Base-by-base conservation (phyloP, 2,329 filamentous ascomycete genomes). In the Pseudogymnoascus sp. region DNA sequence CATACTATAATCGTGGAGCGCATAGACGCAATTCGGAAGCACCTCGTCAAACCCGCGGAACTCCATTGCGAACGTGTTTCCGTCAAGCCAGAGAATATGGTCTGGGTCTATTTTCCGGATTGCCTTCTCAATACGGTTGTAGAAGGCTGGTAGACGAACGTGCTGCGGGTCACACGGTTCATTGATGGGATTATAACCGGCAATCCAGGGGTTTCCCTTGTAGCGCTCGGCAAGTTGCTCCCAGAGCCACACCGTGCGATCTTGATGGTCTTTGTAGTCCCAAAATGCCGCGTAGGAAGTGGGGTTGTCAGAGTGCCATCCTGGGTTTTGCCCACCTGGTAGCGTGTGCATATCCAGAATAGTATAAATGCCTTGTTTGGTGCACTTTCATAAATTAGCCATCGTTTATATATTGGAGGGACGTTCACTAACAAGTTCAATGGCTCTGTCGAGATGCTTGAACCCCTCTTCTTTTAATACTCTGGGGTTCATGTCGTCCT, bases 111-210 rank as follows among this genome's bases (percentile, higher is more conserved):
- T 68, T 8, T 69, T 68, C 1, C 78, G 72, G 61, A 81, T 78
- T 2, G 73, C 76, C 39, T 75, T 75, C 64, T 80, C 79, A 0
- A 79, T 66, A 0, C 77, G 70, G 4, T 75, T 72, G 64, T 81
- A 81, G 66, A 78, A 81, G 0, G 71, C 72, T 6, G 74, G 76
- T 0, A 81, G 72, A 1, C 77, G 72, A 41, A 72, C 69, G 62
- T 81, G 78, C 60, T 76, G 65, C 0, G 79, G 75, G 63, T 81
- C 79, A 59, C 74, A 76, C 2, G 78, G 79, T 65, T 81, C 79
- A 63, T 81, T 81, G 38, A 81, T 74, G 2, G 78, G 77, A 61
- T 81, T 81, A 65, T 81, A 81, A 1, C 79, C 79, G 3, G 79
- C 79, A n/a, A 79, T 73, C 61, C 73, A 75, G 78, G 3, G 75